Percentiles rank a stretch among this genome's conserved stretches.
phyloP scores from a whole-genome alignment of 768 basidiomycete genomes.

The Kwoniella europaea region DNA sequence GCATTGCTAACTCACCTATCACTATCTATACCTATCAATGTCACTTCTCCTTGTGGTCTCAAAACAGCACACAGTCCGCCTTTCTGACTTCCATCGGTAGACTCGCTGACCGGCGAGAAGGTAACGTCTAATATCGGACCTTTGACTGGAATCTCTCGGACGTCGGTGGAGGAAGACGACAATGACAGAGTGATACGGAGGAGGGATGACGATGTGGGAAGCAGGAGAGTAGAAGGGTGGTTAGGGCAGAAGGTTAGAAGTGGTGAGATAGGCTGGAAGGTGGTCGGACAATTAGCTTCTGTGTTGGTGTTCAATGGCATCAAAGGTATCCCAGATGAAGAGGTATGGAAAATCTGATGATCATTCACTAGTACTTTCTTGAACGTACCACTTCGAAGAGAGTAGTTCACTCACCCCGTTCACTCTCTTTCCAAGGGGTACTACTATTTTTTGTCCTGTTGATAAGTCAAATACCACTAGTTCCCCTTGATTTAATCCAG shows the following conservation, averaged over 20 bases:
- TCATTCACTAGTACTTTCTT: too few species aligned
- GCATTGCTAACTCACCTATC: not conserved
- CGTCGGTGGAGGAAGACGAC: not conserved
- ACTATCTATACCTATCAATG: slow-evolving; percentile 26
- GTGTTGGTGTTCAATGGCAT: too few species aligned
- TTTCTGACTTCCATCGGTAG: slow-evolving; percentile 18
- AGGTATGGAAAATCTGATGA: too few species aligned
- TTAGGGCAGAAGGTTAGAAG: slow-evolving; percentile 20
- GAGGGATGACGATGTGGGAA: not conserved
- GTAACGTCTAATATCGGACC: slow-evolving; percentile 16
- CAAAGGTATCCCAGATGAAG: too few species aligned
- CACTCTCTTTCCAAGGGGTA: not conserved
- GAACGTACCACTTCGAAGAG: not conserved
- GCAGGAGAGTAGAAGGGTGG: slow-evolving; percentile 7
- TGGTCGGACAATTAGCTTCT: not conserved
- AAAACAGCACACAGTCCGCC: slow-evolving; percentile 29
- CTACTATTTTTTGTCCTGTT: not conserved
- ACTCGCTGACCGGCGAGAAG: slow-evolving; percentile 22
- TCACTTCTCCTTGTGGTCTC: slow-evolving; percentile 16
- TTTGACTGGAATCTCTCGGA: slow-evolving; percentile 5
- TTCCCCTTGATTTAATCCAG: slow-evolving; percentile 13
- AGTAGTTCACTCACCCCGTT: slow-evolving; percentile 1
- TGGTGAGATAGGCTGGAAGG: slow-evolving; percentile 21
- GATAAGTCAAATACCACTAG: slow-evolving; percentile 12
- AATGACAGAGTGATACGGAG: slow-evolving; percentile 20